These are phyloP conservation scores for Fomitiporia mediterranea DNA, from an alignment of 1,284 basidiomycete genomes.

Conservation along the genomic window DNA sequence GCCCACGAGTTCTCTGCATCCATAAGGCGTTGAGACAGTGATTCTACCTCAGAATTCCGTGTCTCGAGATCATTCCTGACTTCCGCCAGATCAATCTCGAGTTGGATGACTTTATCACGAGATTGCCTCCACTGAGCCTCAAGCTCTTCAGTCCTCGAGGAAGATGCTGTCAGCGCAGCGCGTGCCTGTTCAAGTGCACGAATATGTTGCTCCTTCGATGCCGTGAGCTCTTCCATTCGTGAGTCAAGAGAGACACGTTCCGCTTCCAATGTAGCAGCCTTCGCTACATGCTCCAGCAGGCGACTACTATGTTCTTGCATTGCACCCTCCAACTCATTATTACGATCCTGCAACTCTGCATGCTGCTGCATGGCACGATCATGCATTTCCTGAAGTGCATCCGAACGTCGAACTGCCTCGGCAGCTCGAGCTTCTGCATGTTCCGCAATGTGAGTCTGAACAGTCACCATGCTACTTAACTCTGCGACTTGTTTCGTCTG, in stretches of 20 bases:
- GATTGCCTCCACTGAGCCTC: conserved; percentile 71
- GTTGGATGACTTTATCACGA: conserved; percentile 57
- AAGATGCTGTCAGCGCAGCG: conserved; percentile 70
- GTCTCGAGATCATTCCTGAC: conserved; percentile 75
- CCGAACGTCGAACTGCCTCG: conserved; percentile 81
- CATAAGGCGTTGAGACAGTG: conserved; percentile 55
- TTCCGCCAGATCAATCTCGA: conserved; percentile 75
- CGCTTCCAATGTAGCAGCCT: conserved; percentile 73
- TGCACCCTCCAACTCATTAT: conserved; percentile 58
- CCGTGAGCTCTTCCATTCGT: conserved; percentile 68
- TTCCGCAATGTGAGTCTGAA: conserved; percentile 75
- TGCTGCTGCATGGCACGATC: conserved; percentile 67
- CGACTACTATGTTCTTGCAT: conserved; percentile 79
- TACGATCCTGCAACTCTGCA: conserved; percentile 66
- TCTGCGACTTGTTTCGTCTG: conserved; percentile 73
- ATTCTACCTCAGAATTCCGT: conserved; percentile 66
- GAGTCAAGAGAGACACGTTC: conserved; percentile 65
- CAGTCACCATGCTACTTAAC: conserved; percentile 64
- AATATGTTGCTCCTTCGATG: conserved; percentile 78
- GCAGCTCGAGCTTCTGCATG: conserved; percentile 77
- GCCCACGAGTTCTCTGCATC: conserved; percentile 86
- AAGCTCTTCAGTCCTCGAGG: conserved; percentile 76
- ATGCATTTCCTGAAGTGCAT: conserved; percentile 78
- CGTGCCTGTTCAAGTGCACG: conserved; percentile 84
- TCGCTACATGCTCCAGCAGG: conserved; percentile 71